These are phyloP conservation scores for Umbelopsis vinacea DNA, from an alignment of 192 early-diverging fungal species.

Conservation along the genomic window DNA sequence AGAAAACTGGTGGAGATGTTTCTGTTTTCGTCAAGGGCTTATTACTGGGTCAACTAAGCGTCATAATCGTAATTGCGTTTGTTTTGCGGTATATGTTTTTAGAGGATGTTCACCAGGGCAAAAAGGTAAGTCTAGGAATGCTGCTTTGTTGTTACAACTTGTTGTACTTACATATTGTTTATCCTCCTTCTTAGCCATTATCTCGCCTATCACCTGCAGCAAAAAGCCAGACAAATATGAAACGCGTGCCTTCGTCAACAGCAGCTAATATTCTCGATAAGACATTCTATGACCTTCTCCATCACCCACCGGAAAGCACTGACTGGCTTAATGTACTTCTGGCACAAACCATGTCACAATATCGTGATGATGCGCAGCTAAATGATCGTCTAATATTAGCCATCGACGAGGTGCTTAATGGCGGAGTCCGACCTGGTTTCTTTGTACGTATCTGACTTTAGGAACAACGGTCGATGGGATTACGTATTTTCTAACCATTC, in stretches of 20 bases:
- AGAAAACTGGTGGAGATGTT: not conserved
- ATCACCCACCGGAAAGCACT: constrained; percentile 67
- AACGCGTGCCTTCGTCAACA: constrained; percentile 33
- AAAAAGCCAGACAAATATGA: constrained; percentile 9
- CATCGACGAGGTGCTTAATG: constrained; percentile 73
- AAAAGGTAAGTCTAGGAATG: constrained; percentile 32
- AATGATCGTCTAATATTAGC: constrained; percentile 65
- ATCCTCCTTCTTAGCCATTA: not conserved
- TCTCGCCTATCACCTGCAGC: constrained; percentile 15
- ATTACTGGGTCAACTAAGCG: constrained; percentile 51
- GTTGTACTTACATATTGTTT: not conserved
- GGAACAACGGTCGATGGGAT: not conserved
- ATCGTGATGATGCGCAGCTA: constrained; percentile 72
- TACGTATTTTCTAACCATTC: constrained; percentile 10
- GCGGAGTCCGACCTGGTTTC: constrained; percentile 67
- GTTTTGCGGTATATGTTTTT: constrained; percentile 56
- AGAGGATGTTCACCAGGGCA: constrained; percentile 48
- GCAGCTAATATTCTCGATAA: constrained; percentile 55
- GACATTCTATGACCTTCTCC: constrained; percentile 58
- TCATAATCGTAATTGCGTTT: constrained; percentile 52
- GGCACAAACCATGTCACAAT: constrained; percentile 76
- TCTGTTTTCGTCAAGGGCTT: constrained; percentile 53
- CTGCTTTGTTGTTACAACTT: not conserved
- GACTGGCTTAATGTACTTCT: constrained; percentile 87
- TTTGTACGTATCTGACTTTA: constrained; percentile 55